phyloP scores from a whole-genome alignment of 1,284 basidiomycete species.

The Kwoniella shivajii region DNA sequence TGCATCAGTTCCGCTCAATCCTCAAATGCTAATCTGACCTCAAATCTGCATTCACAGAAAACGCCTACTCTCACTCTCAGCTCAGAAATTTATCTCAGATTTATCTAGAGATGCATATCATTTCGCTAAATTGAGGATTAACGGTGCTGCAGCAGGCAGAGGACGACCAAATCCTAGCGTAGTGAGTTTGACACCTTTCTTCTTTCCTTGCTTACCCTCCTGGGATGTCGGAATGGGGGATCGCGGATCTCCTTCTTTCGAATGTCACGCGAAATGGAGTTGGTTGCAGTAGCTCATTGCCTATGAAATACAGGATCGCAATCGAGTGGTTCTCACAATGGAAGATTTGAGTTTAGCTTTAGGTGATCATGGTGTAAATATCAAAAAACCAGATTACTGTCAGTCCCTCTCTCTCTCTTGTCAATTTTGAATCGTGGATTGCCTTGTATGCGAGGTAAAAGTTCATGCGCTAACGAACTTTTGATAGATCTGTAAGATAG shows the following conservation, averaged over 20 bases:
- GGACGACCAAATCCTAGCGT: constrained; percentile 44
- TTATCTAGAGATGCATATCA: constrained; percentile 97
- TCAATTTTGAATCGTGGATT: no score
- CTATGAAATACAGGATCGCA: constrained; percentile 68
- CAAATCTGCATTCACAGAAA: constrained; percentile 65
- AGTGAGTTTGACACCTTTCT: constrained; percentile 14
- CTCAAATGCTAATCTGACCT: no score
- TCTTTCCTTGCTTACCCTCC: background rate
- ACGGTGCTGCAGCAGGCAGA: constrained; percentile 54
- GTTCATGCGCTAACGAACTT: no score
- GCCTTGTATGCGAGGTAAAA: no score
- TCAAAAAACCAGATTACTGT: constrained; percentile 81
- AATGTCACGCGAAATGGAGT: no score
- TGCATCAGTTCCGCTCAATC: no score
- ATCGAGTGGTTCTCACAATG: constrained; percentile 96
- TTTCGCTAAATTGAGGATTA: constrained; percentile 87
- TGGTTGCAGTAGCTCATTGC: no score
- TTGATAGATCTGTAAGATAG: no score
- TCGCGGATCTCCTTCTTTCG: no score
- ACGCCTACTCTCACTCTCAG: constrained; percentile 88
- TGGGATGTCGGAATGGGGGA: no score
- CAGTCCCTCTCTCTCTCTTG: no score
- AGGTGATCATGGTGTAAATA: constrained; percentile 90
- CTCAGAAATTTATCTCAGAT: constrained; percentile 97
- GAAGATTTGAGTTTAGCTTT: constrained; percentile 92